Conservation (phyloP, 2,329 filamentous ascomycete genomes). For the Cercospora brassicicola region DNA sequence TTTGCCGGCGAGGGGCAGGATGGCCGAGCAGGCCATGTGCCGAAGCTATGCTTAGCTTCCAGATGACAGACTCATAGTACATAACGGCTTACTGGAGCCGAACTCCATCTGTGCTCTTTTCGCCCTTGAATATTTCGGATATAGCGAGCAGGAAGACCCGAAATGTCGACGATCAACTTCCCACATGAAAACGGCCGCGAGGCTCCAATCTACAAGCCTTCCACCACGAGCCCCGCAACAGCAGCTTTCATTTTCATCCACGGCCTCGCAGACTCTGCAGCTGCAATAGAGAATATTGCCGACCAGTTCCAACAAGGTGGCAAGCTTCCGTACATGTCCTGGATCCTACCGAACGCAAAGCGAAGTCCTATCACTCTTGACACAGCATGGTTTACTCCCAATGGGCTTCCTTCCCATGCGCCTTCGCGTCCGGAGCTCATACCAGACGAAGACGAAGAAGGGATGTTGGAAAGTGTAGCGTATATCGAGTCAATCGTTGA, state of each 20-base stretch:
- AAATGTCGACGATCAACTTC: not conserved
- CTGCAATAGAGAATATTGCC: constrained; percentile 45
- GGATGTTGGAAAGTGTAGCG: constrained; percentile 43
- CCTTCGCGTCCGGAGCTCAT: constrained; percentile 47
- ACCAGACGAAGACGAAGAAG: constrained; percentile 50
- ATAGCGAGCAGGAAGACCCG: not conserved
- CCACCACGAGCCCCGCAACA: constrained; percentile 36
- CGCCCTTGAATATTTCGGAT: not conserved
- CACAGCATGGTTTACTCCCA: constrained; percentile 50
- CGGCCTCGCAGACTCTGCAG: constrained; percentile 49
- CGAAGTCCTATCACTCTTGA: constrained; percentile 47
- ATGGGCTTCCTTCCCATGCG: constrained; percentile 39
- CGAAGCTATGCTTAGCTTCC: too few species aligned
- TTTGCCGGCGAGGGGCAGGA: too few species aligned
- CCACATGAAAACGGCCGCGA: not conserved
- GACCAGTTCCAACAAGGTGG: constrained; percentile 49
- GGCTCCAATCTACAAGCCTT: constrained; percentile 39
- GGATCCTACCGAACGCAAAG: constrained; percentile 52
- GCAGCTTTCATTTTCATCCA: constrained; percentile 44
- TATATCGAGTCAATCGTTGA: constrained; percentile 49
- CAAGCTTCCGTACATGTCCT: constrained; percentile 50
- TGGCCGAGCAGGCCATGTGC: too few species aligned
- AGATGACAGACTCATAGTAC: too few species aligned
- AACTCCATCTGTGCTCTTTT: too few species aligned
- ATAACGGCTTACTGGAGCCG: too few species aligned